A percentile compares a stretch with the other conserved stretches of the same genome.
These are phyloP conservation scores for Elsinoe fawcettii DNA, from an alignment of 2,329 filamentous ascomycete species.

Conservation along the genomic window DNA sequence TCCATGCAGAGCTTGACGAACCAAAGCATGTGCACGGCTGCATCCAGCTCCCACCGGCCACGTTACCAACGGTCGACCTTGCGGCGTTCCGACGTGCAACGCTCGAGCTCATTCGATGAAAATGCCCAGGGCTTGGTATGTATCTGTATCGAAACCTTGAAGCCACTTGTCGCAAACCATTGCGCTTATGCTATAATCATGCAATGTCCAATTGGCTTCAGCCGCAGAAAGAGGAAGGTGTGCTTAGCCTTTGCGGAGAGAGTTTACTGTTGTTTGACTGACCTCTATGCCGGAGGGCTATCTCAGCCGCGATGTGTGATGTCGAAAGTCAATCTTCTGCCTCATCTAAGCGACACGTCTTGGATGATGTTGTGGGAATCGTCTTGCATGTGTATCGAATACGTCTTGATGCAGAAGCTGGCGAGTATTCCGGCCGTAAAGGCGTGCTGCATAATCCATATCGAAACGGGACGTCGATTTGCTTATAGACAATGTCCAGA, in stretches of 20 bases:
- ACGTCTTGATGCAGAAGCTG: too few species aligned
- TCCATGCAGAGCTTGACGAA: not conserved
- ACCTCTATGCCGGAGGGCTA: too few species aligned
- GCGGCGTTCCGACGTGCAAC: not conserved
- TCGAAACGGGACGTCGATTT: too few species aligned
- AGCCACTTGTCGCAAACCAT: not conserved
- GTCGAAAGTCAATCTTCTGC: not conserved
- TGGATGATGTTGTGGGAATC: too few species aligned
- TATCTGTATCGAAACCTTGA: not conserved
- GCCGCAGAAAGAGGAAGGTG: not conserved
- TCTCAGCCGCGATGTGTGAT: too few species aligned
- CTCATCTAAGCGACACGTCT: too few species aligned
- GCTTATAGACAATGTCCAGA: too few species aligned
- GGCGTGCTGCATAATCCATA: too few species aligned
- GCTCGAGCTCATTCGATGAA: not conserved
- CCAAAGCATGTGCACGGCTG: not conserved
- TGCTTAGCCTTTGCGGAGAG: not conserved
- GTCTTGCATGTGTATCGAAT: too few species aligned
- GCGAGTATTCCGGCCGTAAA: too few species aligned
- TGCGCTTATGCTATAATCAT: too few species aligned
- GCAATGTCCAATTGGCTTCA: not conserved
- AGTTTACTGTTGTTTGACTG: not conserved
- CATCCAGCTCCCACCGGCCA: not conserved
- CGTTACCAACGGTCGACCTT: constrained; percentile 2
- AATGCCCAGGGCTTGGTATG: constrained; percentile 9